Conservation (phyloP, 495 filamentous ascomycete genomes). For the Penicillium roqueforti region DNA sequence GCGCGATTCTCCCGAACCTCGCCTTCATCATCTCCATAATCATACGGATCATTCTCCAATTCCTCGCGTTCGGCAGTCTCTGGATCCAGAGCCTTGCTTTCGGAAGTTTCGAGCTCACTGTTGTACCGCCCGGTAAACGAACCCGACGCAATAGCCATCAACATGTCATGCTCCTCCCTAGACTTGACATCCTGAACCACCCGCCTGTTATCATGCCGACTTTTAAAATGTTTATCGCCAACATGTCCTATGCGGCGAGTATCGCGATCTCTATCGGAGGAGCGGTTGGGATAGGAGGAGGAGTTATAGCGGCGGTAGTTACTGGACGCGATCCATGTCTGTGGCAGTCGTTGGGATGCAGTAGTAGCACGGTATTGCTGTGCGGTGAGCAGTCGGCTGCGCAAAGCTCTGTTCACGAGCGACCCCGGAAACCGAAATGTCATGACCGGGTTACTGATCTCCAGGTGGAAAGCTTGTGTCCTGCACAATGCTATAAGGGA, state of each 20-base stretch:
- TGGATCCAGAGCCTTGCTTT: not conserved
- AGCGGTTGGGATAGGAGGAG: not conserved
- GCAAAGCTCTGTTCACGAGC: conserved; percentile 24
- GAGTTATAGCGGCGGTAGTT: not conserved
- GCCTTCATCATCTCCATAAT: not conserved
- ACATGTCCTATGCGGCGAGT: not conserved
- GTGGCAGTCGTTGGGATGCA: not conserved
- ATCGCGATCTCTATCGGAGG: not conserved
- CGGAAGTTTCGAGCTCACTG: not conserved
- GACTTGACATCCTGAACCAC: not conserved
- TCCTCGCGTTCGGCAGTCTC: not conserved
- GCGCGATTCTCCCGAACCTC: not conserved
- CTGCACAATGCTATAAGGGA: not conserved
- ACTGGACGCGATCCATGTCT: not conserved
- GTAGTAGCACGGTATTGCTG: conserved; percentile 11
- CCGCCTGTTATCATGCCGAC: not conserved
- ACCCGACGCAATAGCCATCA: conserved; percentile 23
- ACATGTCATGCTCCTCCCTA: not conserved
- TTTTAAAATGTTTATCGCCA: not conserved
- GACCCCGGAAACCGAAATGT: conserved; percentile 14
- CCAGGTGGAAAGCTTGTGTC: not conserved
- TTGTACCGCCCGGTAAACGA: not conserved
- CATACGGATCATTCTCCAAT: not conserved
- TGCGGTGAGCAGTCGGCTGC: conserved; percentile 16
- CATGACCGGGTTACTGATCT: conserved; percentile 12